Evolutionary conservation across 148 eudicot genomes (phyloP), one percentile per base, ranked within the genome.

Genomic region (Beta vulgaris): DNA sequence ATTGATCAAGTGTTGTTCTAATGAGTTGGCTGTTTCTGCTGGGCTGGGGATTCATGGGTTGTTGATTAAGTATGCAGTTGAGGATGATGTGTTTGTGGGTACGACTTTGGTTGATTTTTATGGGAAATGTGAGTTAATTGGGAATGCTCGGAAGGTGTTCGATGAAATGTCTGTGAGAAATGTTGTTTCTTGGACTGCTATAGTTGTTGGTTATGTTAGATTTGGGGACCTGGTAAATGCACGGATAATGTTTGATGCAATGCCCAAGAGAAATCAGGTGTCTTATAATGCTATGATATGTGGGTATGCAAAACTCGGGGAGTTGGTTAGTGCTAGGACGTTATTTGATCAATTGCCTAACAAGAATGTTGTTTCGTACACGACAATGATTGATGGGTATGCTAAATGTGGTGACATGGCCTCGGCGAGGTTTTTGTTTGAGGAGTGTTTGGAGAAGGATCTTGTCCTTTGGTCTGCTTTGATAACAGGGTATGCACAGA

Each of bases 31-130:
- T 18, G 39, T 74, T 16, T 57, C 43, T 72, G 67, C 76, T 72
- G 97, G 97, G 21, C 9, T 71, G 46, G 75, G 77, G 44, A 23
- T 91, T 73, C 93, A 91, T 78, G 97, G 89, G 64, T 48, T 87
- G 83, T 21, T 36, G 12, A 43, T 91, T 51, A 86, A 78, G 69
- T 81, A 59, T 80, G 93, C 91, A 11, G 62, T 78, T 28, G 77
- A 68, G 5, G 54, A 23, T 37, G 87, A 85, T 80, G 73, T 89
- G 68, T 86, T 77, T 69, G 90, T 91, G 58, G 88, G 90, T 44
- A 83, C 97, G 9, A 89, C 93, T 79, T 84, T 91, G 91, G 43
- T 89, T 68, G 89, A 86, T 78, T 82, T 89, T 8, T 91, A 91
- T 75, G 97, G 91, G 40, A 91, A 86, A 78, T 85, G 87, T 69